Base-by-base conservation (phyloP, 257 asterid species). In the Solanum habrochaites region DNA sequence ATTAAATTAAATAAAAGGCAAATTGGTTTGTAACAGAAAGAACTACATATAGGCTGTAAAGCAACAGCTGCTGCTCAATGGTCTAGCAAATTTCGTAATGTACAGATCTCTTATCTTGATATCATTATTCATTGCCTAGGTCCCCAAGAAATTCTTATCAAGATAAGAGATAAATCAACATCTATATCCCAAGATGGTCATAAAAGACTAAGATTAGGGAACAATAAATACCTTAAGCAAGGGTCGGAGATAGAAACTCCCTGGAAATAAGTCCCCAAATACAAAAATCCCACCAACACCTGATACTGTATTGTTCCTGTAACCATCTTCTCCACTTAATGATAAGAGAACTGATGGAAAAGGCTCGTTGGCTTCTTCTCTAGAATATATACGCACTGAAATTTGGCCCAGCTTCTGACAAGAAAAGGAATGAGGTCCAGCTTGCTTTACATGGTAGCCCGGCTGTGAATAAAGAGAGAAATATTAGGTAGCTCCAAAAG, bases 291-390 rank as follows among this genome's bases (percentile, higher is more conserved):
- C 99, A 73, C 98, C 98, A 88, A 88, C 92, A 83, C 97, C 97
- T 82, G 98, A 92, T 39, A 94, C 93, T 42, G 99, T 95, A 89
- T 97, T 97, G 91, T 97, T 97, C 88, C 99, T 93, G 82, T 97
- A 97, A 90, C 99, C 99, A 93, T 95, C 99, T 88, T 97, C 99
- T 14, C 99, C 98, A 85, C 99, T 97, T 93, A 97, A 89, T 39
- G 98, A 97, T 90, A 97, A 91, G 89, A 97, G 96, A 86, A 93
- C 97, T 78, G 98, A 93, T 39, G 99, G 98, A 89, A 94, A 93
- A 86, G 94, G 95, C 90, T 93, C 98, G 11, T 90, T 90, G 88
- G 87, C 90, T 86, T 93, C 92, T 89, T 94, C 98, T 88, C 89
- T 90, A 83, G 95, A 92, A 92, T 90, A 93, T 86, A 97, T 85